Base-by-base conservation (phyloP, 75 land plant species). In the Gnetum montanum region DNA sequence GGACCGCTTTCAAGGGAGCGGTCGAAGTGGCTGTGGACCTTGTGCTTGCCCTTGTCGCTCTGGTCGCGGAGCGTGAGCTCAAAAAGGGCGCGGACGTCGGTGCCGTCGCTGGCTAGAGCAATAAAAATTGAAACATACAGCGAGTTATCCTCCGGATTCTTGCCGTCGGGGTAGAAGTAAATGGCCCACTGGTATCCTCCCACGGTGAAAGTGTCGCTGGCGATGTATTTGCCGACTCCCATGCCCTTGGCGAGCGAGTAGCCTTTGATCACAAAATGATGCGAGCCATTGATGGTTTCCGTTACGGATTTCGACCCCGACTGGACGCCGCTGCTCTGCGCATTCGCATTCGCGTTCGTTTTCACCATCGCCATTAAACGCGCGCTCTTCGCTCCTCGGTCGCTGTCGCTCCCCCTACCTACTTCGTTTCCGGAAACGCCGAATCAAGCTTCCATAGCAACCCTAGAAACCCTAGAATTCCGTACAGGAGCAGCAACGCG, bases 211-310 rank as follows among this genome's bases (percentile, higher is more conserved):
- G 74, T 80, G 15, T 87, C 92, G 34, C 88, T 84, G 3, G 92
- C 81, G 25, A 77, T 72, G 69, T 87, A 87, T 58, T 84, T 87
- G 44, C 92, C 92, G 13, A 86, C 79, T 46, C 91, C 91, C 57
- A 76, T 60, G 29, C 91, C 91, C 64, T 86, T 86, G 36, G 83
- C 72, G 58, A 87, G 60, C 27, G 84, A 77, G 43, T 87, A 87
- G 6, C 92, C 92, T 44, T 73, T 76, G 48, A 87, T 80, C 51
- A 69, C 70, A 52, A 87, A 84, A 25, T 84, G 81, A 52, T 87
- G 92, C n/a, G 92, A 80, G 3, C 92, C 92, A 56, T 80, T 84
- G 13, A 84, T 78, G 3, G 92, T 87, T 7, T 84, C 73, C 16
- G 92, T 80, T 23, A 84, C 38, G 23, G 78, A 69, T 2, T 67